Conservation (phyloP, 2,329 filamentous ascomycete genomes). For the Talaromyces pinophilus region DNA sequence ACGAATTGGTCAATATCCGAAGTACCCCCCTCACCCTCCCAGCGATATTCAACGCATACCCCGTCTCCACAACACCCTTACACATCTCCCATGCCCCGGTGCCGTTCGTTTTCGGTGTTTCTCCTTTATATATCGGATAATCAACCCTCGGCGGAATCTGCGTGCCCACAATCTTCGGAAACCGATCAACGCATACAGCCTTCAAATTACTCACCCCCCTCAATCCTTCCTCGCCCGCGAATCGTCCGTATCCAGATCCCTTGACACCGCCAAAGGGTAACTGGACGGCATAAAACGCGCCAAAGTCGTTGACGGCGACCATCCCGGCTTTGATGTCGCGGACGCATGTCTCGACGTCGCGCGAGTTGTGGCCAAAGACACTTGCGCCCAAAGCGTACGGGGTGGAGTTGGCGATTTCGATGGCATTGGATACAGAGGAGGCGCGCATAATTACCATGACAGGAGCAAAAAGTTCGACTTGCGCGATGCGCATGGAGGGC, state of each 20-base stretch:
- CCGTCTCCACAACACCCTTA: constrained; percentile 49
- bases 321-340: constrained; percentile 75
- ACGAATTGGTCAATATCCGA: constrained; percentile 44
- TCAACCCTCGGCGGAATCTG: constrained; percentile 76
- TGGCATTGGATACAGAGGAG: constrained; percentile 63
- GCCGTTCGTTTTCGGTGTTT: constrained; percentile 55
- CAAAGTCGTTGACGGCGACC: constrained; percentile 96
- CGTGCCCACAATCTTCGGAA: constrained; percentile 61
- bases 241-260: constrained; percentile 88
- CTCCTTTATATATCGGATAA: constrained; percentile 73
- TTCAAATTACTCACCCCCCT: constrained; percentile 84
- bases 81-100: constrained; percentile 61
- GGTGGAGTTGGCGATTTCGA: constrained; percentile 79
- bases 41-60: constrained; percentile 47
- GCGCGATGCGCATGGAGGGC: constrained; percentile 79
- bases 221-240: constrained; percentile 87
- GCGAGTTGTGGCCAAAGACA: constrained; percentile 74
- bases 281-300: constrained; percentile 87
- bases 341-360: constrained; percentile 65
- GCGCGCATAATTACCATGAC: constrained; percentile 84
- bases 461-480: constrained; percentile 89
- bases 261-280: constrained; percentile 90
- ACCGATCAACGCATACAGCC: constrained; percentile 76
- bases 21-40: constrained; percentile 43
- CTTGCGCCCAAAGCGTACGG: constrained; percentile 83